A percentile compares a stretch with the other conserved stretches of the same genome.
Conservation (phyloP, 768 basidiomycete genomes). For the Tricholomella constricta region DNA sequence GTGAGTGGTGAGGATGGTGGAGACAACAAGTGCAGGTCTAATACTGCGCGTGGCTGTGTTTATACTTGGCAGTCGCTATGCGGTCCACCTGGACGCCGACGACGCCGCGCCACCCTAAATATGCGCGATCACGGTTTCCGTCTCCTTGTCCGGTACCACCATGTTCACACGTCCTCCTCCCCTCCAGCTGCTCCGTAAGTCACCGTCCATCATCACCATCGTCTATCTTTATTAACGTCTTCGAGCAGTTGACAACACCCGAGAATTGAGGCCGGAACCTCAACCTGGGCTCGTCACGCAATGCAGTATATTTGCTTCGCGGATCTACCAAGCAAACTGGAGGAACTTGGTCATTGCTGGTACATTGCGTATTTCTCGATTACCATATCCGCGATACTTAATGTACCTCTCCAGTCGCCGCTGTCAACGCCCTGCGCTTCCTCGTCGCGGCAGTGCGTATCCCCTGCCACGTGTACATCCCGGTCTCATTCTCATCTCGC, state of each 20-base stretch:
- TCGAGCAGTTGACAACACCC: conserved; percentile 37
- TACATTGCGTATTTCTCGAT: conserved; percentile 17
- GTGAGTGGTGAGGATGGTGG: conserved; percentile 11
- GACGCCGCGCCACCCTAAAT: too few relatives aligned
- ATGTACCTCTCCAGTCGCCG: conserved; percentile 31
- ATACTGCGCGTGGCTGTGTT: conserved; percentile 17
- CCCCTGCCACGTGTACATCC: background rate
- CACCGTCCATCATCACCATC: background rate
- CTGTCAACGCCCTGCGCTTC: conserved; percentile 41
- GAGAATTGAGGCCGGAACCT: conserved; percentile 10
- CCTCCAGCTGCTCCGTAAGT: conserved; percentile 43
- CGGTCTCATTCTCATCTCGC: background rate
- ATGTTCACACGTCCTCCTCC: conserved; percentile 43
- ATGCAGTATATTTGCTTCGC: conserved; percentile 32
- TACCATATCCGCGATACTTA: background rate
- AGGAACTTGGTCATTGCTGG: conserved; percentile 42
- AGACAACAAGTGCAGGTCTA: conserved; percentile 3
- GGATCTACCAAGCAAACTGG: conserved; percentile 43
- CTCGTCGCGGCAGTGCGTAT: conserved; percentile 33
- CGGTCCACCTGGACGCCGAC: too few relatives aligned
- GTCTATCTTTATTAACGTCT: background rate
- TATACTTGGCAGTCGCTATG: conserved; percentile 11
- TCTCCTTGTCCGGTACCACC: conserved; percentile 45
- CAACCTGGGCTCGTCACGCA: conserved; percentile 15
- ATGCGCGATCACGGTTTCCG: conserved; percentile 9